These are phyloP conservation scores for Penicillium ochrochloron DNA, from an alignment of 495 filamentous ascomycete species.

Conservation along the genomic window DNA sequence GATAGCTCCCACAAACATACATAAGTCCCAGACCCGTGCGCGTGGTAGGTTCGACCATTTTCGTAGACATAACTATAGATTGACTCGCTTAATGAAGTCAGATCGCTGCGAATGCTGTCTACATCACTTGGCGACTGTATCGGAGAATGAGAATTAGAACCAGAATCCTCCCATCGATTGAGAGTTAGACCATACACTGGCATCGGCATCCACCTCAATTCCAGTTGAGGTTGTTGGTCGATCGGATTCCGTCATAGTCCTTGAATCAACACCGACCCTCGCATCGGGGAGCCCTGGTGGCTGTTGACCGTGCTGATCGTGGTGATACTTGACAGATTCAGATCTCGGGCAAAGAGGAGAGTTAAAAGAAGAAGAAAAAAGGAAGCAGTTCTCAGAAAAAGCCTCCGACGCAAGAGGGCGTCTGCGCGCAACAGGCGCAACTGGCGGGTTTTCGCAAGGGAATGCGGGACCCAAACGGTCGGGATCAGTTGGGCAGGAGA, in stretches of 20 bases:
- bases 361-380: not conserved
- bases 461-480: slow-evolving; percentile 13
- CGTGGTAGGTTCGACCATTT: slow-evolving; percentile 36
- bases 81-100: slow-evolving; percentile 30
- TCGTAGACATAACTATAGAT: slow-evolving; percentile 33
- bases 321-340: not conserved
- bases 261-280: not conserved
- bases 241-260: not conserved
- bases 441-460: not conserved
- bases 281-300: not conserved
- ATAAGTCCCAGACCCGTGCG: slow-evolving; percentile 28
- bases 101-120: slow-evolving; percentile 23
- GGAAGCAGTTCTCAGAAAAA: not conserved
- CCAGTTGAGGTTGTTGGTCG: not conserved
- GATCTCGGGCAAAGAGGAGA: not conserved
- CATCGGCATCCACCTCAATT: slow-evolving; percentile 24
- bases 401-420: not conserved
- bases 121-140: slow-evolving; percentile 19
- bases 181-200: slow-evolving; percentile 15
- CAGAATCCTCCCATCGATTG: not conserved
- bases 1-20: slow-evolving; percentile 9
- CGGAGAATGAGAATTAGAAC: not conserved
- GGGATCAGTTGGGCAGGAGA: slow-evolving; percentile 3
- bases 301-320: not conserved
- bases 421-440: not conserved